Evolutionary conservation across 2,329 filamentous ascomycete species (phyloP).

Genomic region (Lachnellula hyalina): DNA sequence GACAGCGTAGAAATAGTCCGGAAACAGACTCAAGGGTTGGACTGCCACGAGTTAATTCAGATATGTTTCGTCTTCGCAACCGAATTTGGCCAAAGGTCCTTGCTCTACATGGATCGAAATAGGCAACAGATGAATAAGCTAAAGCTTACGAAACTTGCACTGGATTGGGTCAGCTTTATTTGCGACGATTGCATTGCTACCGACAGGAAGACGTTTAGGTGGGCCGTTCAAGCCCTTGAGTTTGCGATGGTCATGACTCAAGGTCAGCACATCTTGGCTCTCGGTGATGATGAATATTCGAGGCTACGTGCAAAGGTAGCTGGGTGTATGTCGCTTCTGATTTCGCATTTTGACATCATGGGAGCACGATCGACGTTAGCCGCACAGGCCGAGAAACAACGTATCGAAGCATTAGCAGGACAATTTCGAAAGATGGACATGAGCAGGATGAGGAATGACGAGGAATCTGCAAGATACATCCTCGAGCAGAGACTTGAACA

Average conservation of each 20-base stretch:
- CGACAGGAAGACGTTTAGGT: conserved; percentile 93
- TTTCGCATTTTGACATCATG: conserved; percentile 99
- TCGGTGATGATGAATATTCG: conserved; percentile 83
- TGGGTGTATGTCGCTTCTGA: conserved; percentile 94
- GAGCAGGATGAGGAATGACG: conserved; percentile 68
- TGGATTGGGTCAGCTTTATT: conserved; percentile 98
- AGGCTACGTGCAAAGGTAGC: conserved; percentile 82
- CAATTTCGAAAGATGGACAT: conserved; percentile 75
- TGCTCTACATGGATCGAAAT: conserved; percentile 94
- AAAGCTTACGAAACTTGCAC: conserved; percentile 83
- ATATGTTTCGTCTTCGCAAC: conserved; percentile 99
- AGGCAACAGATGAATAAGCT: conserved; percentile 95
- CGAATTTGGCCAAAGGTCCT: conserved; percentile 91
- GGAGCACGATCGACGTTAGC: conserved; percentile 89
- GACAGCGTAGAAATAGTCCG: conserved; percentile 93
- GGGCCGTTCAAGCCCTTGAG: conserved; percentile 91
- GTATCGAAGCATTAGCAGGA: conserved; percentile 72
- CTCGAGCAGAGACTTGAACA: conserved; percentile 69
- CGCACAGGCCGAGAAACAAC: conserved; percentile 87
- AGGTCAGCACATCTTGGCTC: conserved; percentile 84
- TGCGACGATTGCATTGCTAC: conserved; percentile 94
- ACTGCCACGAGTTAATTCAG: conserved; percentile 93
- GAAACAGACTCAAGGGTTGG: conserved; percentile 73
- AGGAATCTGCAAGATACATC: conserved; percentile 74
- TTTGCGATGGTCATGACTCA: conserved; percentile 97